Evolutionary conservation across 2,329 filamentous ascomycete genomes (phyloP).

Genomic region (Elsinoe perseae): DNA sequence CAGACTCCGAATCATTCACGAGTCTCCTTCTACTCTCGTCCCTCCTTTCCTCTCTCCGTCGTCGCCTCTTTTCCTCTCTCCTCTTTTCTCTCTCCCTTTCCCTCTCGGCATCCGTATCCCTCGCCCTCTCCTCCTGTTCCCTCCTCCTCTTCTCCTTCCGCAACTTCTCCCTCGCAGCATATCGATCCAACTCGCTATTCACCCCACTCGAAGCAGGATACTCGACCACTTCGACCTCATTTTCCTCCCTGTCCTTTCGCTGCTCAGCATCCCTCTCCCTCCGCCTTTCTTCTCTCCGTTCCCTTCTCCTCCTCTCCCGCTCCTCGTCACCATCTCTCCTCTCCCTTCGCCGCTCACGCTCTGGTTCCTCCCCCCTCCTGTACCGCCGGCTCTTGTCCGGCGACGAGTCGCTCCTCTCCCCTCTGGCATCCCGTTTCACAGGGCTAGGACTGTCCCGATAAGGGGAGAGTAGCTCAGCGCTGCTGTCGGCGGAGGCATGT

Average conservation of each 20-base stretch:
- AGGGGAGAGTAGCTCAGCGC: conserved; percentile 2
- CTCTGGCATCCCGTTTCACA: not conserved
- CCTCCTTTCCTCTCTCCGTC: conserved; percentile 20
- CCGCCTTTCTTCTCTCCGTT: conserved; percentile 31
- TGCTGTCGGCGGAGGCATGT: conserved; percentile 11
- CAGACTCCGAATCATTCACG: conserved; percentile 5
- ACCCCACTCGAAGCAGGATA: conserved; percentile 6
- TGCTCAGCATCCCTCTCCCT: conserved; percentile 19
- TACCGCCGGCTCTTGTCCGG: conserved; percentile 29
- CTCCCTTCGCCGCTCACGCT: conserved; percentile 23
- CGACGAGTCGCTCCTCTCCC: conserved; percentile 23
- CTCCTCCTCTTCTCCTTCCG: conserved; percentile 21
- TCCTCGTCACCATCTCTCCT: conserved; percentile 27
- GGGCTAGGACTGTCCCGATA: conserved; percentile 12
- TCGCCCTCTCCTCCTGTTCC: conserved; percentile 20
- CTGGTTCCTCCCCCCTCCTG: conserved; percentile 16
- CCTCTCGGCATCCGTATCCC: conserved; percentile 19
- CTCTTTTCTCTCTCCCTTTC: conserved; percentile 22
- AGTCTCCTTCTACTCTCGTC: not conserved
- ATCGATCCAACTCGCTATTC: conserved; percentile 8
- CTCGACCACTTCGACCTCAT: conserved; percentile 12
- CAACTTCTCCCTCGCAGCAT: not conserved
- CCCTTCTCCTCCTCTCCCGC: conserved; percentile 31
- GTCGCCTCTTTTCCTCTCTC: conserved; percentile 21
- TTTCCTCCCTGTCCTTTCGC: conserved; percentile 23